Conservation (phyloP, 2,329 filamentous ascomycete genomes). For the Coniochaeta pulveracea region DNA sequence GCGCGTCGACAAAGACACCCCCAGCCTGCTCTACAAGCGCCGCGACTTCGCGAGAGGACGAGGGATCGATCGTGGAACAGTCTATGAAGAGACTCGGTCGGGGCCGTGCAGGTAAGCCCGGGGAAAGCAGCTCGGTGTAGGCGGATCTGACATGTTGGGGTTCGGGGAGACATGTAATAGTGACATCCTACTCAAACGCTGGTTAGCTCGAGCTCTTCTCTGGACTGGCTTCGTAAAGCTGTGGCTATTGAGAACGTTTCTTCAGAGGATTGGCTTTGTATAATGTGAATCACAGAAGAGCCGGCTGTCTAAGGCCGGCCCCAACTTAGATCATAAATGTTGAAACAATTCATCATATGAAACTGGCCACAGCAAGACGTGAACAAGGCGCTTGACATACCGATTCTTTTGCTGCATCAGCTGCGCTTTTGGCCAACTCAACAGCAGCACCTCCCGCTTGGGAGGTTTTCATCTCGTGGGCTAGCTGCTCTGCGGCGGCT, state of each 20-base stretch:
- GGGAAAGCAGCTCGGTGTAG: conserved; percentile 63
- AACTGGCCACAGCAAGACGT: conserved; percentile 5
- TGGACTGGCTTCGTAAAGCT: conserved; percentile 9
- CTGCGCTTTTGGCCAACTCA: conserved; percentile 30
- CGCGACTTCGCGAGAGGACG: conserved; percentile 70
- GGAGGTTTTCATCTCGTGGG: conserved; percentile 31
- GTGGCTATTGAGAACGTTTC: conserved; percentile 11
- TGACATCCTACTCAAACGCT: conserved; percentile 51
- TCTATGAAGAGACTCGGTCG: conserved; percentile 78
- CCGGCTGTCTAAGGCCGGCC: conserved; percentile 32
- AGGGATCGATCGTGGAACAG: conserved; percentile 90
- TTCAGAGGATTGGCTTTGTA: conserved; percentile 69
- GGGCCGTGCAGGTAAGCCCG: conserved; percentile 30
- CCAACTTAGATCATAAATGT: conserved; percentile 65
- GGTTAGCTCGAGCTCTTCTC: conserved; percentile 8
- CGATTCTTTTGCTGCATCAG: conserved; percentile 38
- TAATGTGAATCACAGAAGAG: conserved; percentile 50
- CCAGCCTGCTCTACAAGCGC: conserved; percentile 47
- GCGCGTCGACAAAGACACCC: conserved; percentile 81
- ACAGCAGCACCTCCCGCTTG: conserved; percentile 32
- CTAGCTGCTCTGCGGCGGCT: conserved; percentile 32
- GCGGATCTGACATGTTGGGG: conserved; percentile 79
- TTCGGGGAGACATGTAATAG: conserved; percentile 84
- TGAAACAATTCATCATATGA: conserved; percentile 23
- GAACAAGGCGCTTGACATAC: conserved; percentile 24